phyloP scores from a whole-genome alignment of 2,329 filamentous ascomycete genomes.

The Hymenoscyphus scutula region DNA sequence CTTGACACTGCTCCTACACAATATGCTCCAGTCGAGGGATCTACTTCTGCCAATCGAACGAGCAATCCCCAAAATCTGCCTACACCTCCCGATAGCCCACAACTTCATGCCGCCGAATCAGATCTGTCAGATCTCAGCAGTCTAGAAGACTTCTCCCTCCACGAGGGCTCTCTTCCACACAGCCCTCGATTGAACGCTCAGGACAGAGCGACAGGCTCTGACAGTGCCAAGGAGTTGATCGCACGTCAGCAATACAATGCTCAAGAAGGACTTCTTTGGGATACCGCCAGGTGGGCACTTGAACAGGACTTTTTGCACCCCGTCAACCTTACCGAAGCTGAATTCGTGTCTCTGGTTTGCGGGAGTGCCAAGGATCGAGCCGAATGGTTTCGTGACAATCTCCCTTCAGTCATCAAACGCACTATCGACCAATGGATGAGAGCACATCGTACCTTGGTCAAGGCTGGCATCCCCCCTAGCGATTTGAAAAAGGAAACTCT shows the following conservation, averaged over 20 bases:
- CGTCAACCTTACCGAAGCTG: conserved; percentile 10
- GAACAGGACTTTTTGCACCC: conserved; percentile 17
- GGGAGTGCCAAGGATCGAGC: background rate
- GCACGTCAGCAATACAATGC: conserved; percentile 14
- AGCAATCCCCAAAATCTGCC: background rate
- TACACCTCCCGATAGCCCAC: background rate
- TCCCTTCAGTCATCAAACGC: conserved; percentile 2
- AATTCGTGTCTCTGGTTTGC: conserved; percentile 18
- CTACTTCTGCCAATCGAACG: background rate
- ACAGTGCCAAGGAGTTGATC: background rate
- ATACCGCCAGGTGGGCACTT: conserved; percentile 16
- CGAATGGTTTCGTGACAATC: conserved; percentile 14
- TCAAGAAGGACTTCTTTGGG: conserved; percentile 18
- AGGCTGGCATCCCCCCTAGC: conserved; percentile 15
- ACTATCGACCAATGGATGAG: conserved; percentile 10
- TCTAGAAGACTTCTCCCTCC: background rate
- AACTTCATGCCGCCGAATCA: background rate
- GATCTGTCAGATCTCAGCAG: background rate
- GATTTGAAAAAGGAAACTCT: conserved; percentile 11
- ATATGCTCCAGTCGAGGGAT: background rate
- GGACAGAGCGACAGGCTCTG: conserved; percentile 7
- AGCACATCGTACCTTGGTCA: conserved; percentile 9
- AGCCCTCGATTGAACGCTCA: conserved; percentile 11
- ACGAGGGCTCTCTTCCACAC: background rate
- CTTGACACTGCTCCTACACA: background rate